phyloP scores from a whole-genome alignment of 441 rosid genomes.

The Flueggea neowawraea region DNA sequence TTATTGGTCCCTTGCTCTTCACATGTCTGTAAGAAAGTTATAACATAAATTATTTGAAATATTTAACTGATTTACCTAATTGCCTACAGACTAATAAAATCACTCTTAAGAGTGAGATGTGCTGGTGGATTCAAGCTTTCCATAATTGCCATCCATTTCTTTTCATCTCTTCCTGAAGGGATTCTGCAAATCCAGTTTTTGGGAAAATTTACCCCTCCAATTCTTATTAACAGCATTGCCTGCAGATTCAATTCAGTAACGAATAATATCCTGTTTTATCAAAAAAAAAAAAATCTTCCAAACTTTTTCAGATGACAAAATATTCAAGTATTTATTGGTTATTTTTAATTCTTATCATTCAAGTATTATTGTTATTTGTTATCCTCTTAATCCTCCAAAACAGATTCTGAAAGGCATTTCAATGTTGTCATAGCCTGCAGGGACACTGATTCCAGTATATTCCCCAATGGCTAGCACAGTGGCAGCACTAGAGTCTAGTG shows the following conservation, averaged over 20 bases:
- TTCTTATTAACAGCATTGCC: background rate
- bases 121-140: too few species aligned
- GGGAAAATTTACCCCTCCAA: too few species aligned
- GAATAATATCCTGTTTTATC: too few species aligned
- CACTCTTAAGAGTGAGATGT: too few species aligned
- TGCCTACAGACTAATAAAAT: too few species aligned
- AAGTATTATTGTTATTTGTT: background rate
- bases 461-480: constrained; percentile 40
- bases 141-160: too few species aligned
- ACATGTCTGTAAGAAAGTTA: too few species aligned
- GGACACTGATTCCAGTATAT: constrained; percentile 41
- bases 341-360: constrained; percentile 31
- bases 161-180: too few species aligned
- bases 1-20: too few species aligned
- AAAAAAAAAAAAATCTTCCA: background rate
- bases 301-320: constrained; percentile 38
- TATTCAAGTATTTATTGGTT: constrained; percentile 37
- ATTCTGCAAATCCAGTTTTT: too few species aligned
- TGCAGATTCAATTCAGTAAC: background rate
- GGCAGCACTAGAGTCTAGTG: constrained; percentile 20
- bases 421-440: constrained; percentile 34
- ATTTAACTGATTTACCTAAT: too few species aligned
- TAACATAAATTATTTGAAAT: too few species aligned
- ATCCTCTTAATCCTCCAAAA: constrained; percentile 49
- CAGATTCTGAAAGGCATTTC: constrained; percentile 47